These are phyloP conservation scores for Porphyrellus cyaneotinctus DNA, from an alignment of 768 basidiomycete species.

Conservation along the genomic window DNA sequence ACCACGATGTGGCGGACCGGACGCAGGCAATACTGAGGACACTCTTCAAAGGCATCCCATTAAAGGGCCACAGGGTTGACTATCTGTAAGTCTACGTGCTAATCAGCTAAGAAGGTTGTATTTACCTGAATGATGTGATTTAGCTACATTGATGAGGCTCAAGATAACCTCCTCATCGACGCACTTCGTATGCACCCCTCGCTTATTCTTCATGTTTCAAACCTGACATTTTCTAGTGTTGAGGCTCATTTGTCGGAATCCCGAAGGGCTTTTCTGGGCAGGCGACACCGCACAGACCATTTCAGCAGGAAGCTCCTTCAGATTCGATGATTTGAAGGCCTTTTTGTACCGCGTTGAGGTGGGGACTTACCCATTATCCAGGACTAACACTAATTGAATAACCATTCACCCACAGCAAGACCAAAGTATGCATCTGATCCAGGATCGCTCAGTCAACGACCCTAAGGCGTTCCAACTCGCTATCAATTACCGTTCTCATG, in stretches of 20 bases:
- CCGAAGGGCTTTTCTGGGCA: slow-evolving; percentile 70
- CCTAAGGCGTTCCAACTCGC: slow-evolving; percentile 52
- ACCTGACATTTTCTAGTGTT: slow-evolving; percentile 43
- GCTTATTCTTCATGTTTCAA: neutral
- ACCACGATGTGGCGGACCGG: slow-evolving; percentile 62
- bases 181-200: slow-evolving; percentile 43
- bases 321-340: slow-evolving; percentile 68
- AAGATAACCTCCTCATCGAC: slow-evolving; percentile 69
- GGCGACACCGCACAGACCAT: slow-evolving; percentile 82
- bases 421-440: slow-evolving; percentile 9
- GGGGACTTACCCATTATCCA: neutral
- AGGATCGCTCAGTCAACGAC: slow-evolving; percentile 13
- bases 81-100: slow-evolving; percentile 42
- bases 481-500: slow-evolving; percentile 67
- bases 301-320: slow-evolving; percentile 65
- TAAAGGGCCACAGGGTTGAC: slow-evolving; percentile 46
- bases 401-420: slow-evolving; percentile 18
- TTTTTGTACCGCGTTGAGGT: slow-evolving; percentile 65
- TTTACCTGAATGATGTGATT: neutral
- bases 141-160: slow-evolving; percentile 69
- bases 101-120: neutral
- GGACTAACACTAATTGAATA: neutral
- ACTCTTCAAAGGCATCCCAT: slow-evolving; percentile 23
- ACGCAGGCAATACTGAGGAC: slow-evolving; percentile 46
- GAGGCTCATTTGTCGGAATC: slow-evolving; percentile 57